phyloP scores from a whole-genome alignment of 176 grass and related monocot genomes.

The Carex parvula region DNA sequence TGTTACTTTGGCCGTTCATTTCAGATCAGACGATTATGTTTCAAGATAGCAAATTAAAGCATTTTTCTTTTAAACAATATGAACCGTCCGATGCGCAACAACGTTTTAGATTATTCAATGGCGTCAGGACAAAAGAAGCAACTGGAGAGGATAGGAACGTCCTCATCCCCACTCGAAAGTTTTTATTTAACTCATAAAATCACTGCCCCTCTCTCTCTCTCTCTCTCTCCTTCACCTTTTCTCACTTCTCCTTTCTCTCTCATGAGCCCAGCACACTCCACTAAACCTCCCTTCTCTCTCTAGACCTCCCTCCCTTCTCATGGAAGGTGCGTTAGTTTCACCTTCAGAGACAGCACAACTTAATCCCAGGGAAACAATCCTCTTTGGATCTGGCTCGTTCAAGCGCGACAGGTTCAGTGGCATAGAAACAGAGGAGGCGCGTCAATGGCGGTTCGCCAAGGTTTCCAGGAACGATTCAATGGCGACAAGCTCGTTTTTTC shows the following conservation, averaged over 20 bases:
- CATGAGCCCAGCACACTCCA: conserved; percentile 4
- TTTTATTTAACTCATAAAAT: neutral
- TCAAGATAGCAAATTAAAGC: too few relatives aligned
- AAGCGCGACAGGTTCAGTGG: conserved; percentile 56
- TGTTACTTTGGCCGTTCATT: neutral
- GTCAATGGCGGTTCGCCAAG: conserved; percentile 44
- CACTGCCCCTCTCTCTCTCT: neutral
- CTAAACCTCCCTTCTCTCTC: neutral
- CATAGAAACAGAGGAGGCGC: conserved; percentile 30
- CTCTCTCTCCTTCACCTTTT: neutral
- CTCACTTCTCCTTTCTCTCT: neutral
- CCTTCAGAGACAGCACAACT: conserved; percentile 22
- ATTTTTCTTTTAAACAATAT: too few relatives aligned
- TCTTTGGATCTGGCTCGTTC: conserved; percentile 53
- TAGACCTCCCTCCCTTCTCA: neutral
- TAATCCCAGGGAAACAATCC: conserved; percentile 29
- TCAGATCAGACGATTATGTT: too few relatives aligned
- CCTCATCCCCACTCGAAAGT: conserved; percentile 17
- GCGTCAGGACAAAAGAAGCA: neutral
- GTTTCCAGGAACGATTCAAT: conserved; percentile 42
- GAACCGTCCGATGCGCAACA: neutral
- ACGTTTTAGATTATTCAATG: neutral
- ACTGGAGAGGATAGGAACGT: neutral
- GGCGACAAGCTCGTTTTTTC: conserved; percentile 51
- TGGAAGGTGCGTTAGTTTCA: conserved; percentile 20